Base-by-base conservation (phyloP, 805 yeast genomes). In the Grigorovia jiainica region DNA sequence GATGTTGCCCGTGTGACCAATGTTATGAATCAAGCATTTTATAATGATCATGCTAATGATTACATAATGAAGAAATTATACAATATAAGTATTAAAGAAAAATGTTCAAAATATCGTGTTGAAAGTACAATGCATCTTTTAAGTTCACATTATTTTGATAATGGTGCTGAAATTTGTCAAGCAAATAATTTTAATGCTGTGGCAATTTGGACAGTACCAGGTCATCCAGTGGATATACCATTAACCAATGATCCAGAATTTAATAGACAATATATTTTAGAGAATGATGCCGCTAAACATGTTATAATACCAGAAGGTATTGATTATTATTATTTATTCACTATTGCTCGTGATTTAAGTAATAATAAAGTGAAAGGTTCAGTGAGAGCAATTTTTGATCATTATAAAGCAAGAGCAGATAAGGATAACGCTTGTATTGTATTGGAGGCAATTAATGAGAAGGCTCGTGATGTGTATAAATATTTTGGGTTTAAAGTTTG, bases 151-250 rank as follows among this genome's bases (percentile, higher is more conserved):
- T 58, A 54, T 42, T 42, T 49, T 38, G 61, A 60, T 43, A 39
- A 53, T 25, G 62, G 62, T 29, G 66, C 63, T 19, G 63, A 60
- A 35, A 39, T 60, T n/a, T 50, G 50, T 29, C 58, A 61, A 43
- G 53, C 56, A 29, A 58, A 59, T 42, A 48, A 58, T 39, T 60
- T 53, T 43, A 57, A 60, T 47, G 63, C 64, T 21, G 64, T 58
- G n/a, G 58, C 59, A 46, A 60, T 32, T 56, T 57, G 53, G 50
- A 54, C n/a, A 35, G 44, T 11, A 62, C 63, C 25, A 52, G 58
- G 18, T 25, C 32, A 19, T 49, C 54, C 19, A 45, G 49, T 18
- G 39, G 47, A 15, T 54, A 60, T 15, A 44, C 48, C 35, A 63
- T 58, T 38, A n/a, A 35, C 38, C 3, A 45, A 49, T 2, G 46